Conservation (phyloP, 305 asterid genomes). For the Fraxinus nigra region DNA sequence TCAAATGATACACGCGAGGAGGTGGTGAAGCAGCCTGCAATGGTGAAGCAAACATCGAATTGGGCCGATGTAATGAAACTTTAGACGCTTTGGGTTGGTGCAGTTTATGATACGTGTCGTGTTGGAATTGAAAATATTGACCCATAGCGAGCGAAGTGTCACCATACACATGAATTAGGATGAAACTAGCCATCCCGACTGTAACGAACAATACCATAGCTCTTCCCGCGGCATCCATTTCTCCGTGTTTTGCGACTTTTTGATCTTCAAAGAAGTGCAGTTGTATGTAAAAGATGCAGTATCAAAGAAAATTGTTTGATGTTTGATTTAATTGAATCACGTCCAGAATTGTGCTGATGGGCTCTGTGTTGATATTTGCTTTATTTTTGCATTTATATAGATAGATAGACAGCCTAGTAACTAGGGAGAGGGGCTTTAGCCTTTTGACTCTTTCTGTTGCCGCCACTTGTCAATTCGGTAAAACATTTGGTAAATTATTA, state of each 20-base stretch:
- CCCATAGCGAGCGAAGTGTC: constrained; percentile 5
- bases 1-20: constrained; percentile 50
- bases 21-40: constrained; percentile 26
- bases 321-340: no score
- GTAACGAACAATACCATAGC: constrained; percentile 29
- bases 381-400: no score
- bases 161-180: constrained; percentile 23
- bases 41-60: constrained; percentile 17
- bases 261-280: background rate
- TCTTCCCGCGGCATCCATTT: constrained; percentile 39
- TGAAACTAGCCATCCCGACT: constrained; percentile 20
- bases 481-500: no score
- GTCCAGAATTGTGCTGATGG: no score
- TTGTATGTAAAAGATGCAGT: no score
- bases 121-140: constrained; percentile 1
- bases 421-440: no score
- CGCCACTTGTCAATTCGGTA: no score
- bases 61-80: constrained; percentile 24
- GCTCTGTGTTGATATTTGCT: no score
- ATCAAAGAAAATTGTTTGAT: no score
- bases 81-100: constrained; percentile 28
- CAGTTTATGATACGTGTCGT: background rate
- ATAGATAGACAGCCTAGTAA: no score
- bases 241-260: background rate
- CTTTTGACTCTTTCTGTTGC: no score